phyloP scores from a whole-genome alignment of 2,329 filamentous ascomycete genomes.

The Aureobasidium sp. region DNA sequence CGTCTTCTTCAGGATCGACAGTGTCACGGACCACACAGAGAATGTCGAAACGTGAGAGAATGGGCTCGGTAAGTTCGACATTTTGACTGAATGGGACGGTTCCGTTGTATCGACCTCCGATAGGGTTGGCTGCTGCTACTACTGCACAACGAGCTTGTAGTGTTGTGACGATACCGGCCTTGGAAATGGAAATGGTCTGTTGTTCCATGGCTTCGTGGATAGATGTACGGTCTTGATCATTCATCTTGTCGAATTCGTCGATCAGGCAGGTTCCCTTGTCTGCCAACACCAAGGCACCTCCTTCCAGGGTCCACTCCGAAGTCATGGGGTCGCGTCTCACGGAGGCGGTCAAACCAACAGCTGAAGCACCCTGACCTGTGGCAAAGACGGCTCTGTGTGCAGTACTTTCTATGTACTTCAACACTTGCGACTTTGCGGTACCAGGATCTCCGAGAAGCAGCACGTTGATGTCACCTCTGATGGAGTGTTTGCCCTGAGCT shows the following conservation, averaged over 20 bases:
- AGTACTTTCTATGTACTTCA: conserved; percentile 97
- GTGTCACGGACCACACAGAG: conserved; percentile 93
- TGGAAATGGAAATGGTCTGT: conserved; percentile 98
- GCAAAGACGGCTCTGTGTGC: conserved; percentile 95
- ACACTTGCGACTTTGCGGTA: conserved; percentile 93
- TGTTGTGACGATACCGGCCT: conserved; percentile 96
- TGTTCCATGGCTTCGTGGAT: conserved; percentile 99
- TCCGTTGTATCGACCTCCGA: conserved; percentile 92
- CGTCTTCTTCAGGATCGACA: conserved; percentile 85
- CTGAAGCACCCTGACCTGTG: conserved; percentile 92
- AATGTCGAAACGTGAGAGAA: conserved; percentile 95
- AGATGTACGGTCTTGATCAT: conserved; percentile 93
- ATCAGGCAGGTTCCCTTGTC: conserved; percentile 94
- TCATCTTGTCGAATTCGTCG: conserved; percentile 99
- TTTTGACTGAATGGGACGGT: conserved; percentile 95
- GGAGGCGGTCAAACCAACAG: conserved; percentile 93
- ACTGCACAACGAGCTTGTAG: conserved; percentile 93
- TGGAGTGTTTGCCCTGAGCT: conserved; percentile 78
- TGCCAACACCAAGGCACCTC: conserved; percentile 87
- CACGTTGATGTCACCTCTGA: conserved; percentile 97
- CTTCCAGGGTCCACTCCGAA: conserved; percentile 94
- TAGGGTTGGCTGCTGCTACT: conserved; percentile 92
- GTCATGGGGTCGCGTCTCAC: conserved; percentile 93
- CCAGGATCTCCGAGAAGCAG: conserved; percentile 92
- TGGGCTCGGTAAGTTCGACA: conserved; percentile 93